A percentile compares a stretch with the other conserved stretches of the same genome.
phyloP scores from a whole-genome alignment of 2,329 filamentous ascomycete species.

The Cercospora zeae-maydis region DNA sequence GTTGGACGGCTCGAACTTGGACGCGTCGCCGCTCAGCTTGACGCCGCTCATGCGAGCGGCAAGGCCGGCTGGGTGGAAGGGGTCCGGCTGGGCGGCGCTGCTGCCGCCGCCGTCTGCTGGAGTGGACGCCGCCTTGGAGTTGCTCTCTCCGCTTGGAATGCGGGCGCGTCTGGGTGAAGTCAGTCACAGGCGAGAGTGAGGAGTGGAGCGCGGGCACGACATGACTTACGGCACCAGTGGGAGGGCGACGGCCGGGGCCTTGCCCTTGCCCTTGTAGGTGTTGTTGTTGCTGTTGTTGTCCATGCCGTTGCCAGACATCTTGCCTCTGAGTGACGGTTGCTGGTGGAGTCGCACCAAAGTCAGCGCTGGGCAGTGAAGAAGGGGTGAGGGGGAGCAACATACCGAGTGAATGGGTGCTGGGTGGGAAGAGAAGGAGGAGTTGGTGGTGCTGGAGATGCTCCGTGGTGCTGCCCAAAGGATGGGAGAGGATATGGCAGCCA shows the following conservation, averaged over 20 bases:
- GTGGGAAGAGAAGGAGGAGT: neutral
- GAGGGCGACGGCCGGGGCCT: neutral
- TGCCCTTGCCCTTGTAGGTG: constrained; percentile 3
- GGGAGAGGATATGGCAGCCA: neutral
- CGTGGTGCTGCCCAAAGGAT: neutral
- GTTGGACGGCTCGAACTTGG: neutral
- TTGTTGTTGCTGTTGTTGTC: neutral
- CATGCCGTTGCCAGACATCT: neutral
- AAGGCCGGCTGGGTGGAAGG: neutral
- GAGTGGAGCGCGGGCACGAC: neutral
- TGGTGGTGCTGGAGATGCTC: neutral
- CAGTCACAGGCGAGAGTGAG: neutral
- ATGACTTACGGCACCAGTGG: constrained; percentile 1
- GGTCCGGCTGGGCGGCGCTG: neutral
- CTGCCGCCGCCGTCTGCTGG: neutral
- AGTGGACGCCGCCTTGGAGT: neutral
- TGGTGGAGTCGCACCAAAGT: neutral
- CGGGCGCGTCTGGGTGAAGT: neutral
- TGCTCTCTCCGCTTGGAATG: neutral
- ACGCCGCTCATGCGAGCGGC: neutral
- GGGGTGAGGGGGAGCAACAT: neutral
- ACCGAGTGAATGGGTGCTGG: neutral
- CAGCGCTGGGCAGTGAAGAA: neutral
- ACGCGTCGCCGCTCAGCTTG: constrained; percentile 1
- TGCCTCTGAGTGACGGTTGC: neutral